Conservation (phyloP, 163 green algal genomes). For the Chlamydomonas reinhardtii region DNA sequence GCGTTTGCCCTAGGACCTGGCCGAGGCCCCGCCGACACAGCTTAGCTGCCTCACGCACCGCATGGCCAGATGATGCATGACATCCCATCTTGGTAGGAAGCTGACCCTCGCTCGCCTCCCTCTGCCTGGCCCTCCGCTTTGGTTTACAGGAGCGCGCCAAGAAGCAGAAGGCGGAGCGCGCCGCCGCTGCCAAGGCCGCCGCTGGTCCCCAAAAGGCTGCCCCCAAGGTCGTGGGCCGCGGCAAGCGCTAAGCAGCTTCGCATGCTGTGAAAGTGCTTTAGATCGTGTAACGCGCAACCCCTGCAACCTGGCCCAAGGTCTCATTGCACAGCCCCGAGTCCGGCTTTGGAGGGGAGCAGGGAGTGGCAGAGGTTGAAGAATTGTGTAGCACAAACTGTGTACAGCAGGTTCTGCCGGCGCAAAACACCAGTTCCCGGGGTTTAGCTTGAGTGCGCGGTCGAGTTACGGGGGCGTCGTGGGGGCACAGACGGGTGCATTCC, state of each 20-base stretch:
- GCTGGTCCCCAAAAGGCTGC: constrained; percentile 40
- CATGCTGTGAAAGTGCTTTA: neutral
- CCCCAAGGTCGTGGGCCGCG: constrained; percentile 62
- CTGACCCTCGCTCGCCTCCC: neutral
- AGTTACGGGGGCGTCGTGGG: too few relatives aligned
- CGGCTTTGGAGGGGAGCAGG: too few relatives aligned
- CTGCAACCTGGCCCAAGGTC: neutral
- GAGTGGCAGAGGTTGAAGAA: neutral
- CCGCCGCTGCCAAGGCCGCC: constrained; percentile 52
- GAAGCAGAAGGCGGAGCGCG: constrained; percentile 74
- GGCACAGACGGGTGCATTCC: too few relatives aligned
- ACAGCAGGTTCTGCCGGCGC: too few relatives aligned
- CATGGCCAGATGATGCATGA: too few relatives aligned
- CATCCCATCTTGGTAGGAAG: too few relatives aligned
- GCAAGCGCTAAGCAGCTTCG: constrained; percentile 61
- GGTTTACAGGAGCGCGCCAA: constrained; percentile 66
- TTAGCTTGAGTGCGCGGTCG: too few relatives aligned
- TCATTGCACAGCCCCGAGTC: neutral
- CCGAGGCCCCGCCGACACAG: too few relatives aligned
- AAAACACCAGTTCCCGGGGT: too few relatives aligned
- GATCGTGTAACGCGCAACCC: constrained; percentile 17
- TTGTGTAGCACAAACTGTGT: too few relatives aligned
- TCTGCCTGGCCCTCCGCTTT: neutral
- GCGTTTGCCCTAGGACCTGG: too few relatives aligned
- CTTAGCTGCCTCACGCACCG: too few relatives aligned